Evolutionary conservation across 1,284 basidiomycete genomes (phyloP).

Genomic region (Pseudozyma hubeiensis): DNA sequence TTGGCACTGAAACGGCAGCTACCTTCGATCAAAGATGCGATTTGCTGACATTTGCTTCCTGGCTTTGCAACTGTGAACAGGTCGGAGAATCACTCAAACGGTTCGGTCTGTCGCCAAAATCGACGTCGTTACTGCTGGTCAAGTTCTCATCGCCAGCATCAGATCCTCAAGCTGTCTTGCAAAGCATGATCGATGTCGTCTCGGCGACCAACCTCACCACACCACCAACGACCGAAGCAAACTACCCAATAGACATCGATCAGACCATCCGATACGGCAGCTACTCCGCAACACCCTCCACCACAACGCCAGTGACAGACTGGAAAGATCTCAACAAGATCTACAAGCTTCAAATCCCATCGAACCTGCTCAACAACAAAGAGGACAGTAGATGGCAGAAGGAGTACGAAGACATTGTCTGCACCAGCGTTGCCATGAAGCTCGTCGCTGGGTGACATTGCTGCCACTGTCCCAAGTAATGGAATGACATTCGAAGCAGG

Average conservation of each 20-base stretch:
- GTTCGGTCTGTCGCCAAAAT: slow-evolving; percentile 41
- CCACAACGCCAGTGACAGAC: slow-evolving; percentile 22
- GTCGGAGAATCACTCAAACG: slow-evolving; percentile 52
- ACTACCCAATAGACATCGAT: slow-evolving; percentile 19
- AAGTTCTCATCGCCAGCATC: slow-evolving; percentile 25
- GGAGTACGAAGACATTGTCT: slow-evolving; percentile 41
- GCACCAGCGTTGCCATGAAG: slow-evolving; percentile 53
- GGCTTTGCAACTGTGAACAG: slow-evolving; percentile 4
- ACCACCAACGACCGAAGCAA: not conserved
- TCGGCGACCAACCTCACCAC: slow-evolving; percentile 14
- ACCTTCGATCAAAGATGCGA: not conserved
- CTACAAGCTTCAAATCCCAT: slow-evolving; percentile 49
- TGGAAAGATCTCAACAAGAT: slow-evolving; percentile 54
- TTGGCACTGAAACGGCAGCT: not conserved
- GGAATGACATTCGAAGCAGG: too few relatives aligned
- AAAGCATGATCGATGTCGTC: slow-evolving; percentile 40
- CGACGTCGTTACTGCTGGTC: slow-evolving; percentile 40
- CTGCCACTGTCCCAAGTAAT: too few relatives aligned
- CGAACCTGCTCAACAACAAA: slow-evolving; percentile 6
- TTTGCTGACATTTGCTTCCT: not conserved
- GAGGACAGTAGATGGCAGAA: slow-evolving; percentile 2
- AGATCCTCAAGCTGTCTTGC: slow-evolving; percentile 14
- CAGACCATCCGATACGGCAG: slow-evolving; percentile 22
- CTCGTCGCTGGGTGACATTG: slow-evolving; percentile 29
- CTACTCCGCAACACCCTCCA: not conserved